phyloP scores from a whole-genome alignment of 345 rosid species.

The Citrus sp. region DNA sequence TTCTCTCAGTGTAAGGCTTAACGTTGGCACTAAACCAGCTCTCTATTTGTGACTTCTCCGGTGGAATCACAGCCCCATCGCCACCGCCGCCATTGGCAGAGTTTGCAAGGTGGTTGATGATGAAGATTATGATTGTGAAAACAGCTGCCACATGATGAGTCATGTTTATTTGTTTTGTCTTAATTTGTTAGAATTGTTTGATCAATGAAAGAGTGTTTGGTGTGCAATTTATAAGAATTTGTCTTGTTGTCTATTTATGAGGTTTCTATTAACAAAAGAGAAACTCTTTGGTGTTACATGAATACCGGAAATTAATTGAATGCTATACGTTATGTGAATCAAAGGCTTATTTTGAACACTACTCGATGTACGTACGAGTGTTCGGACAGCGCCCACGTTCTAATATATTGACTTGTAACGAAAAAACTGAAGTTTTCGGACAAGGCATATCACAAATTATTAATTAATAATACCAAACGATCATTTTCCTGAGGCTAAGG shows the following conservation, averaged over 20 bases:
- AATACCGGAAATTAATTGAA: neutral
- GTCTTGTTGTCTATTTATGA: neutral
- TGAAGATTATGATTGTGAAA: neutral
- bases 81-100: constrained; percentile 21
- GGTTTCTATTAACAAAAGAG: neutral
- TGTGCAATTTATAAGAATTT: neutral
- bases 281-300: neutral
- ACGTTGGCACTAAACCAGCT: constrained; percentile 44
- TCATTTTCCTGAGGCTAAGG: too few relatives aligned
- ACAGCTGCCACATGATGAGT: neutral
- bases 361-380: too few relatives aligned
- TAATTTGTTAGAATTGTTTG: too few relatives aligned
- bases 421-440: too few relatives aligned
- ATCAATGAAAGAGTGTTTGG: neutral
- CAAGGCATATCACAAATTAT: too few relatives aligned
- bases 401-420: too few relatives aligned
- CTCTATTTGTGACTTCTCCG: constrained; percentile 14
- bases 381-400: too few relatives aligned
- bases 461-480: too few relatives aligned
- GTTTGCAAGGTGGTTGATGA: neutral
- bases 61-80: constrained; percentile 37
- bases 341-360: too few relatives aligned
- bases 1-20: constrained; percentile 27
- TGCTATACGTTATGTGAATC: too few relatives aligned
- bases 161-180: neutral